Conservation (phyloP, 331 rosid species). For the Erythrophleum ivorense region DNA sequence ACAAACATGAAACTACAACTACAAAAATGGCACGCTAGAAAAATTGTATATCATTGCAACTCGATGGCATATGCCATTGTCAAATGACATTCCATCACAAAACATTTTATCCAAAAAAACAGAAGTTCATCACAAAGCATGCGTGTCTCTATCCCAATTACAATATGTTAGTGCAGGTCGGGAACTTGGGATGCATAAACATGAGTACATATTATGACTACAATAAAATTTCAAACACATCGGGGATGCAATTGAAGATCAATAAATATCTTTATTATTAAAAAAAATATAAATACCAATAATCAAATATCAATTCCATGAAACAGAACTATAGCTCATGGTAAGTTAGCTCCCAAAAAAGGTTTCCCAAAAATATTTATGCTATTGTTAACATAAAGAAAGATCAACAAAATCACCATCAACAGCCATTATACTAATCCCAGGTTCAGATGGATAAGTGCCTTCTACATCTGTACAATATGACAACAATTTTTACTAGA, state of each 20-base stretch:
- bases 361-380: background rate
- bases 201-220: background rate
- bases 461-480: background rate
- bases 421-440: slow-evolving; percentile 6
- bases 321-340: background rate
- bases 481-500: background rate
- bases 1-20: background rate
- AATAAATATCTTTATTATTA: background rate
- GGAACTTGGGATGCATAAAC: background rate
- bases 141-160: background rate
- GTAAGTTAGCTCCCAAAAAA: background rate
- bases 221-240: background rate
- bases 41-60: background rate
- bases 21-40: slow-evolving; percentile 1
- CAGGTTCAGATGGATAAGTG: slow-evolving; percentile 5
- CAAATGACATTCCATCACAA: slow-evolving; percentile 21
- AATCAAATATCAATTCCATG: background rate
- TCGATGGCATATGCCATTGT: background rate
- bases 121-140: background rate
- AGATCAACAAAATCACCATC: background rate
- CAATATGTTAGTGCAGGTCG: background rate
- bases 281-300: background rate
- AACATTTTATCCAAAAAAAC: background rate
- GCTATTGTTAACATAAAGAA: slow-evolving; percentile 1
- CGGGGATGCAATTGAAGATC: slow-evolving; percentile 12